phyloP scores from a whole-genome alignment of 345 rosid genomes.

The Eucalyptus albens region DNA sequence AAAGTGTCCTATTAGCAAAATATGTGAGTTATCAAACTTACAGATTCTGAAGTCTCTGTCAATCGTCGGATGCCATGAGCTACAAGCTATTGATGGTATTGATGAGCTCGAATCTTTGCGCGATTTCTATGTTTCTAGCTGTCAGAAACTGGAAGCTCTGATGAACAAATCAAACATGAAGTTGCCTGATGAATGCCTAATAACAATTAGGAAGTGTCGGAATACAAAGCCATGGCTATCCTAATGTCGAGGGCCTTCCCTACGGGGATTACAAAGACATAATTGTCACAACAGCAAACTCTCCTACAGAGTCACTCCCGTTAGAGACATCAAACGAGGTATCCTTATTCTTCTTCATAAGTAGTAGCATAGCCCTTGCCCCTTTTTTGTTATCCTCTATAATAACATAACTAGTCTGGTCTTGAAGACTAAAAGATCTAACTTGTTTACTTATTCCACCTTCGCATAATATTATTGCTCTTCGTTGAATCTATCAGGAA shows the following conservation, averaged over 20 bases:
- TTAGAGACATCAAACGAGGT: too few species aligned
- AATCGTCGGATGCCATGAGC: neutral
- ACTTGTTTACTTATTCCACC: neutral
- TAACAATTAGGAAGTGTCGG: neutral
- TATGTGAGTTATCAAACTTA: neutral
- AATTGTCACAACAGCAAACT: too few species aligned
- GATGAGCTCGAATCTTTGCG: neutral
- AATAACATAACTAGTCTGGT: neutral
- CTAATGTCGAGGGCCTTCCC: neutral
- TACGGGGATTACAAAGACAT: too few species aligned
- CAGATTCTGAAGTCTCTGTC: neutral
- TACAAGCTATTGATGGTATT: neutral
- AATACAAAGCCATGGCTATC: neutral
- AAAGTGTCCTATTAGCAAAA: neutral
- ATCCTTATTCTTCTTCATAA: too few species aligned
- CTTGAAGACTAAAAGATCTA: neutral
- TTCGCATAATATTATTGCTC: neutral
- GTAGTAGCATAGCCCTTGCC: too few species aligned
- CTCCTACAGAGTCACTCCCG: too few species aligned
- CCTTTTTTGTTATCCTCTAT: neutral
- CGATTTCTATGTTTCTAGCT: neutral
- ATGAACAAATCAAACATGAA: neutral
- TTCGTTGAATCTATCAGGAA: neutral
- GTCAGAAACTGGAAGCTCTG: neutral
- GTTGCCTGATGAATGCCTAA: neutral